These are phyloP conservation scores for Mesotaenium endlicherianum DNA, from an alignment of 139 green algal genomes.

Conservation along the genomic window DNA sequence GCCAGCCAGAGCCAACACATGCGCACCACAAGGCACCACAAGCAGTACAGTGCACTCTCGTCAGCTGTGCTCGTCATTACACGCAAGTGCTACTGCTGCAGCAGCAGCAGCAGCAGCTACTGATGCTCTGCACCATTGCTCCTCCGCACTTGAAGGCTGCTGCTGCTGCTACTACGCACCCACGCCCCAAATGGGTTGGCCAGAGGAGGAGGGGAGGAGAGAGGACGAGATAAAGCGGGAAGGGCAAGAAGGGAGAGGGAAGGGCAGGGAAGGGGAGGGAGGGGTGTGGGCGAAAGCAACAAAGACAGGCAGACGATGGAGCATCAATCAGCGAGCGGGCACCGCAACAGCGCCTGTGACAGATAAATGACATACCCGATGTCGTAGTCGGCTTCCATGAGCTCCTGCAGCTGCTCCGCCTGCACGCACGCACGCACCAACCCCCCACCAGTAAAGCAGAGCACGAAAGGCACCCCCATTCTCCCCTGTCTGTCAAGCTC, in stretches of 20 bases:
- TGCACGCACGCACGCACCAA: constrained; percentile 15
- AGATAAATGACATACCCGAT: constrained; percentile 56
- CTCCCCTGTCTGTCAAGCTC: too few relatives aligned
- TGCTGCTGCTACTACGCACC: not conserved
- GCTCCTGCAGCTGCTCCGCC: constrained; percentile 82
- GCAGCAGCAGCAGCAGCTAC: not conserved
- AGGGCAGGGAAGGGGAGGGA: not conserved
- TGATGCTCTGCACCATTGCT: not conserved
- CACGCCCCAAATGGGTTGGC: not conserved
- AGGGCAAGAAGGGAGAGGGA: not conserved
- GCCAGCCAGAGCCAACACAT: too few relatives aligned
- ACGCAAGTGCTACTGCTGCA: not conserved
- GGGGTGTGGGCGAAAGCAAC: not conserved
- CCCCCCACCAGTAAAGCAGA: too few relatives aligned
- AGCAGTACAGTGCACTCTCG: not conserved
- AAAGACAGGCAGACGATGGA: too few relatives aligned
- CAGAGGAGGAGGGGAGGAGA: not conserved
- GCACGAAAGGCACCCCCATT: too few relatives aligned
- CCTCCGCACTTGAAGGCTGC: not conserved
- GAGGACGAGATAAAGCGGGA: not conserved
- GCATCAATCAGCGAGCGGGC: too few relatives aligned
- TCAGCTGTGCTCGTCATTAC: not conserved
- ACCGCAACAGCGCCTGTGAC: too few relatives aligned
- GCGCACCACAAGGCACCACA: too few relatives aligned
- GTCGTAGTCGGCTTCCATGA: constrained; percentile 85